Base-by-base conservation (phyloP, 805 yeast genomes). In the Maudiozyma turicensis region DNA sequence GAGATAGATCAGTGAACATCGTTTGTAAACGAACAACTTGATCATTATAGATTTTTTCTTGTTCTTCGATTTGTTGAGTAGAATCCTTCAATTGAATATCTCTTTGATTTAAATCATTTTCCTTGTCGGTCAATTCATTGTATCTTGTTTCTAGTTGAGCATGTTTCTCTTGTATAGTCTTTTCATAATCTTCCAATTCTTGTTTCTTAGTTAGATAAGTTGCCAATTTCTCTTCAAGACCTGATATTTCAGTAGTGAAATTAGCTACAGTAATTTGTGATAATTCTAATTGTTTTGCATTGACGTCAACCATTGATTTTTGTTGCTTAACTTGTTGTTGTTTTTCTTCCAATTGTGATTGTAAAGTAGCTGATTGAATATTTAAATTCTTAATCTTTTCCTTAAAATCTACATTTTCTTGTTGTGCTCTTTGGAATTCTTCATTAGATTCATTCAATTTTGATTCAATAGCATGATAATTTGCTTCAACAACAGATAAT, bases 401-500 rank as follows among this genome's bases (percentile, higher is more conserved):
- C 58, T 83, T 86, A 58, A 85, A 68, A 3, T 75, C 60, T 13
- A 77, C 71, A 54, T 84, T 86, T 56, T 78, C 77, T 59, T 78
- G 76, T 66, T 86, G 90, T n/a, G 84, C 75, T 45, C 76, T 77
- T 48, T 83, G 86, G 43, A 83, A 71, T 15, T 76, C 74, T 5
- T 73, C 62, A 57, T 84, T 85, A 47, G 82, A 69, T 43, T 76
- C 77, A 54, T 78, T 80, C 53, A 84, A 72, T 53, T 84, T 80
- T 0, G 79, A 64, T 51, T 86, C 85, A 44, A 83, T 74, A 5
- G 85, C 80, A 63, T 86, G 84, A 58, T 77, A 76, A 57, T 78
- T 84, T 9, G 95, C 95, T 63, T 89, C 95, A 2, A 85, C 76
- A 41, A 86, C 74, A 0, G 87, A 77, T 0, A 86, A 72, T 57